phyloP scores from a whole-genome alignment of 352 stramenopile genomes.

The Globisporangium cylindrosporum region DNA sequence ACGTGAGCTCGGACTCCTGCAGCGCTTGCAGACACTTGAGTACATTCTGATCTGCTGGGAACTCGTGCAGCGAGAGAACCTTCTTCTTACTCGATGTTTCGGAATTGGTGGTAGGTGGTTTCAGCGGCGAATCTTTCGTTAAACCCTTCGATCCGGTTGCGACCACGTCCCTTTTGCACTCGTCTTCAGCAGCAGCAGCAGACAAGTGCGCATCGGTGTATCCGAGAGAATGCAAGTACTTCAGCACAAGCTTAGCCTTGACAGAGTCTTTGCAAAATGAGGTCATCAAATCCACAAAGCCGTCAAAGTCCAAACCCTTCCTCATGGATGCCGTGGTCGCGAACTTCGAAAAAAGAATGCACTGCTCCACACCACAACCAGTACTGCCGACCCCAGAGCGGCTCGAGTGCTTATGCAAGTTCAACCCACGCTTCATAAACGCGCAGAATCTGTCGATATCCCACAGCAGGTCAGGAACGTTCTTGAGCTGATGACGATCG shows the following conservation, averaged over 20 bases:
- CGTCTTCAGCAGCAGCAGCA: slow-evolving; percentile 21
- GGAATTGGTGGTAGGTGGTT: neutral
- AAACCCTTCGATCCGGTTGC: neutral
- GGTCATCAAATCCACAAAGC: slow-evolving; percentile 40
- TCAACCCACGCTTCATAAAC: slow-evolving; percentile 30
- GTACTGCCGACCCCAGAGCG: neutral
- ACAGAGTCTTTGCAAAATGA: slow-evolving; percentile 40
- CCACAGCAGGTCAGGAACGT: slow-evolving; percentile 23
- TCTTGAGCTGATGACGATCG: neutral
- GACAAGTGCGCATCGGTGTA: slow-evolving; percentile 32
- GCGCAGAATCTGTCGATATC: slow-evolving; percentile 67
- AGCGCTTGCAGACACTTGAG: slow-evolving; percentile 73
- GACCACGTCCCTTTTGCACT: neutral
- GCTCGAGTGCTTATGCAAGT: slow-evolving; percentile 5
- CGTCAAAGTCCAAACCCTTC: slow-evolving; percentile 30
- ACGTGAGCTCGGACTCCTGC: slow-evolving; percentile 20
- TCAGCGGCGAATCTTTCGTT: neutral
- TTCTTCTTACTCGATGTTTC: neutral
- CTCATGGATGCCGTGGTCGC: slow-evolving; percentile 33
- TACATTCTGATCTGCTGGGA: slow-evolving; percentile 70
- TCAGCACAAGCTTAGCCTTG: slow-evolving; percentile 44
- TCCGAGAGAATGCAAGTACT: slow-evolving; percentile 42
- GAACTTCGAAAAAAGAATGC: slow-evolving; percentile 71
- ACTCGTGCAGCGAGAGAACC: slow-evolving; percentile 31
- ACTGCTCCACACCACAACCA: slow-evolving; percentile 25